Evolutionary conservation across 495 filamentous ascomycete genomes (phyloP).

Genomic region (Penicillium bialowiezense): DNA sequence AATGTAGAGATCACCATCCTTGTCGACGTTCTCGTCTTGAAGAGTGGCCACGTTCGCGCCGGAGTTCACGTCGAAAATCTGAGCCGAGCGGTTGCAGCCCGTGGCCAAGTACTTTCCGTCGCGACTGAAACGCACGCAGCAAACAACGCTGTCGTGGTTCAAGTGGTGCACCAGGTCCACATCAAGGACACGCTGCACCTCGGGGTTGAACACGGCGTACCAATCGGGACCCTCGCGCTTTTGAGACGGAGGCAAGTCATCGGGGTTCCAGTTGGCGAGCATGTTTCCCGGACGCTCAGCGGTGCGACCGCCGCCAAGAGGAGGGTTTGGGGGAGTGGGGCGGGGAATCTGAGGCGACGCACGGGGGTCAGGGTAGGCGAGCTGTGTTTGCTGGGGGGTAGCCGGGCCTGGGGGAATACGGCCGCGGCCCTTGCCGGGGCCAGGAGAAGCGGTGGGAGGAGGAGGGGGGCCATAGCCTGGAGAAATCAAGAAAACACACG

Average conservation of each 20-base stretch:
- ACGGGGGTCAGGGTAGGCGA: constrained; percentile 77
- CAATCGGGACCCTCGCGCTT: constrained; percentile 83
- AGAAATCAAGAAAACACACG: not conserved
- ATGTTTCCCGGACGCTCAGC: constrained; percentile 65
- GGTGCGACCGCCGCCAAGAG: constrained; percentile 35
- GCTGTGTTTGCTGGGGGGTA: constrained; percentile 85
- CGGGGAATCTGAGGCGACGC: constrained; percentile 84
- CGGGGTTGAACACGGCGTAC: constrained; percentile 88
- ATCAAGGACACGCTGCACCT: constrained; percentile 77
- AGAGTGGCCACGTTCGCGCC: constrained; percentile 76
- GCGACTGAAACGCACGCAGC: constrained; percentile 85
- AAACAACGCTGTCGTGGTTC: constrained; percentile 83
- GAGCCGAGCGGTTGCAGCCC: constrained; percentile 83
- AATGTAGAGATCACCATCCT: constrained; percentile 84
- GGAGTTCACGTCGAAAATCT: constrained; percentile 81
- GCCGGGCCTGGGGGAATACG: constrained; percentile 68
- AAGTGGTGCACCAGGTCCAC: constrained; percentile 86
- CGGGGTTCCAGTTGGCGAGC: constrained; percentile 82
- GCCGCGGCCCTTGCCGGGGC: constrained; percentile 63
- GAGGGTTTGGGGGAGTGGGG: constrained; percentile 67
- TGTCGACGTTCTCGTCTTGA: constrained; percentile 80
- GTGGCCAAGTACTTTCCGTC: constrained; percentile 89
- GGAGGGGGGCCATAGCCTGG: constrained; percentile 68
- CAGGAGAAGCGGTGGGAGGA: constrained; percentile 81
- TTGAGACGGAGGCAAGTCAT: constrained; percentile 74